These are phyloP conservation scores for Ogataea ganodermae DNA, from an alignment of 805 yeast species.

Conservation along the genomic window DNA sequence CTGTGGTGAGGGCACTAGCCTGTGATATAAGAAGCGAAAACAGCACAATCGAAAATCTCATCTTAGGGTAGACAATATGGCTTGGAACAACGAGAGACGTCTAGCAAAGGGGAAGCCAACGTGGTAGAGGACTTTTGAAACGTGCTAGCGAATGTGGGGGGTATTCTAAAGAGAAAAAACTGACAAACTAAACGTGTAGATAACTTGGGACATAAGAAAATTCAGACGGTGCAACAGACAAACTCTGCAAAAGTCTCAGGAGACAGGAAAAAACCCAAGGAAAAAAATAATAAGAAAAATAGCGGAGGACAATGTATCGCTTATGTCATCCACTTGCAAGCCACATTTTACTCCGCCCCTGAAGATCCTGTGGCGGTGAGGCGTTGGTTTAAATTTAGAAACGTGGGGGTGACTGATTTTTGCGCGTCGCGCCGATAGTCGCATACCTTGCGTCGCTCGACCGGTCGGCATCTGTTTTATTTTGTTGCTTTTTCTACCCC, in stretches of 20 bases:
- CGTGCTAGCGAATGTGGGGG: not conserved
- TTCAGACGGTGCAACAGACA: slow-evolving; percentile 1
- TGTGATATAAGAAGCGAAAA: slow-evolving; percentile 10
- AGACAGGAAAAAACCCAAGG: not conserved
- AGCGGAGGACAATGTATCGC: not conserved
- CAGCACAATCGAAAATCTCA: slow-evolving; percentile 15
- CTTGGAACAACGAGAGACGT: not conserved
- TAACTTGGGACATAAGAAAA: no score
- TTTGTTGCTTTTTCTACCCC: not conserved
- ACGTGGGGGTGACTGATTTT: not conserved
- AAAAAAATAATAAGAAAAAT: not conserved
- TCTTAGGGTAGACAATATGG: not conserved
- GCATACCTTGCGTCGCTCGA: no score
- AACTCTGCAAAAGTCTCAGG: not conserved
- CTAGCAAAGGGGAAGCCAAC: not conserved
- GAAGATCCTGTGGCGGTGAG: slow-evolving; percentile 2
- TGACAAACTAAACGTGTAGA: not conserved
- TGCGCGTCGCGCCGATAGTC: not conserved
- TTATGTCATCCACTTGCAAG: not conserved
- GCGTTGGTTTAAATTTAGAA: slow-evolving; percentile 1
- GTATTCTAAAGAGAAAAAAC: not conserved
- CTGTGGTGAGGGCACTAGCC: slow-evolving; percentile 15
- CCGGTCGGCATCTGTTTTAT: not conserved
- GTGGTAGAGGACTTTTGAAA: not conserved
- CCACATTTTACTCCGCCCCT: slow-evolving; percentile 2